A percentile compares a stretch with the other conserved stretches of the same genome.
Conservation (phyloP, 2,329 filamentous ascomycete species). For the Coleophoma crateriformis region DNA sequence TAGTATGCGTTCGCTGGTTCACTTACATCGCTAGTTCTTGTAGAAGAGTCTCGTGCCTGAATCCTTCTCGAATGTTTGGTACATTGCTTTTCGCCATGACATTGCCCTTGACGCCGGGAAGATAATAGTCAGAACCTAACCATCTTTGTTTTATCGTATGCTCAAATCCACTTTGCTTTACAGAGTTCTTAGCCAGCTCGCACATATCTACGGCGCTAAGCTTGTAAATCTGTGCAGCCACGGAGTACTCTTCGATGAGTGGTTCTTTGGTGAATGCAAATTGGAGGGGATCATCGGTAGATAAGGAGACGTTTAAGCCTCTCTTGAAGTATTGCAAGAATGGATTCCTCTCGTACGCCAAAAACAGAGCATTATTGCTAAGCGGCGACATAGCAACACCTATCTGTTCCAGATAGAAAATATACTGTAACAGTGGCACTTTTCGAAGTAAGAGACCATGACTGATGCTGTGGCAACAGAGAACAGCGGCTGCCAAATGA, state of each 20-base stretch:
- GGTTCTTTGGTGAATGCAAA: constrained; percentile 99
- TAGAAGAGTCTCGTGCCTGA: constrained; percentile 77
- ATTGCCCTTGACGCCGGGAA: constrained; percentile 79
- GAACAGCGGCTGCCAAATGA: constrained; percentile 83
- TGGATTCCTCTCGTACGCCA: constrained; percentile 94
- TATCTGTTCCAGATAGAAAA: constrained; percentile 97
- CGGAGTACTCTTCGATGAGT: constrained; percentile 95
- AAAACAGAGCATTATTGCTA: constrained; percentile 93
- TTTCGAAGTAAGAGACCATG: constrained; percentile 91
- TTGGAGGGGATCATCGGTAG: constrained; percentile 93
- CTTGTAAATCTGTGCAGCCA: constrained; percentile 98
- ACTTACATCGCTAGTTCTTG: constrained; percentile 81
- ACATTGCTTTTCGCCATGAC: constrained; percentile 95
- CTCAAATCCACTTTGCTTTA: constrained; percentile 92
- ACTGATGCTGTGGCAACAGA: constrained; percentile 95
- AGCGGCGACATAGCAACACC: constrained; percentile 99
- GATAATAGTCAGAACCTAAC: constrained; percentile 74
- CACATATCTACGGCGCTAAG: constrained; percentile 97
- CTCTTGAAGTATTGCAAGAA: constrained; percentile 94
- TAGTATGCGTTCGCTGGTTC: background rate
- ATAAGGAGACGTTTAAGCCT: constrained; percentile 90
- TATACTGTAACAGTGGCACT: constrained; percentile 89
- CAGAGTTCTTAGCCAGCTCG: constrained; percentile 92
- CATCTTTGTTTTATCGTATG: constrained; percentile 83
- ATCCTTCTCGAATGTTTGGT: constrained; percentile 85